Conservation (phyloP, 495 filamentous ascomycete genomes). For the Aspergillus saccharolyticus region DNA sequence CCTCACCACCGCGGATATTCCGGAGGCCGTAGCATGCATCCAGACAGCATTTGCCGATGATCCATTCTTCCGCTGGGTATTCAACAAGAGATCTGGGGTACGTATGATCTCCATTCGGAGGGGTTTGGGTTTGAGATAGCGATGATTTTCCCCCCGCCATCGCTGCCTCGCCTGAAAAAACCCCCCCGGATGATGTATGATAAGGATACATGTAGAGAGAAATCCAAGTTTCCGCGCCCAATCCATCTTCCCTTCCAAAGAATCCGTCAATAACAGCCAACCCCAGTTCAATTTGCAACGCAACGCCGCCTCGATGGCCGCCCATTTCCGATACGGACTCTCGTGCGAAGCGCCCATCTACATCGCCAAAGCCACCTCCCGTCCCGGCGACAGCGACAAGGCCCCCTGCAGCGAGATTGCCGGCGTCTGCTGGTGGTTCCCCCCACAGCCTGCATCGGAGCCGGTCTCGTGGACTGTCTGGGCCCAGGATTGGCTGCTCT, state of each 20-base stretch:
- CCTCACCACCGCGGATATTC: constrained; percentile 54
- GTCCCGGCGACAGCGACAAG: constrained; percentile 15
- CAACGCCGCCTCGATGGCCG: constrained; percentile 57
- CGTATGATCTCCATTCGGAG: constrained; percentile 5
- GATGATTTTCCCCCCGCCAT: not conserved
- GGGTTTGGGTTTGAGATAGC: not conserved
- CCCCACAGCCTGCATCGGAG: constrained; percentile 36
- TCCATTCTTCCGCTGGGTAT: constrained; percentile 61
- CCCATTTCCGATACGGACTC: constrained; percentile 60
- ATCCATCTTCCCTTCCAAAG: not conserved
- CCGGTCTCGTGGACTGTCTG: constrained; percentile 50
- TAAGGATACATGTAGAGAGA: constrained; percentile 4
- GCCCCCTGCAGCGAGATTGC: constrained; percentile 33
- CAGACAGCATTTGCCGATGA: constrained; percentile 60
- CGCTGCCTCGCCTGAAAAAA: not conserved
- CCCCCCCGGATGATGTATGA: constrained; percentile 6
- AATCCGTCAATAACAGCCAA: not conserved
- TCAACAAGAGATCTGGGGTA: constrained; percentile 47
- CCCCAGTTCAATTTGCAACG: constrained; percentile 51
- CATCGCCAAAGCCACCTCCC: constrained; percentile 47
- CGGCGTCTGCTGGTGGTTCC: constrained; percentile 62
- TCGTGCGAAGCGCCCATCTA: constrained; percentile 55
- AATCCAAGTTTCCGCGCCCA: not conserved
- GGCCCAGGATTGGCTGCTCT: constrained; percentile 54
- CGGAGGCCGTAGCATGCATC: constrained; percentile 53